These are phyloP conservation scores for Colletotrichum eleusines DNA, from an alignment of 2,329 filamentous ascomycete genomes.

Conservation along the genomic window DNA sequence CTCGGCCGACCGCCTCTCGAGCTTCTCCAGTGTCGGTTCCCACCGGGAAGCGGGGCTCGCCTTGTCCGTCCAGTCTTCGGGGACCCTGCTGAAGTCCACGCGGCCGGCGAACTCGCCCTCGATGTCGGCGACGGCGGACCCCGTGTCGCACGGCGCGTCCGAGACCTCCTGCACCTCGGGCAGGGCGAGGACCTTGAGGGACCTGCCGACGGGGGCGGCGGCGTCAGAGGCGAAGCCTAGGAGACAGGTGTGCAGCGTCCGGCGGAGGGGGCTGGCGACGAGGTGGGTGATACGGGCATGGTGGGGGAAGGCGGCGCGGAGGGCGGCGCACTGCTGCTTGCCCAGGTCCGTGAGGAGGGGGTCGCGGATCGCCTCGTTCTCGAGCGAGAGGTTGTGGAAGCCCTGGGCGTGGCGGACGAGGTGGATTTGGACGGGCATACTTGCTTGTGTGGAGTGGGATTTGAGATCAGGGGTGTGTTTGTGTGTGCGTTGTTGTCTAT, in stretches of 20 bases:
- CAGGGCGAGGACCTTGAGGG: constrained; percentile 68
- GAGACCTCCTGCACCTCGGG: constrained; percentile 85
- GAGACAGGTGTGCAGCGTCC: constrained; percentile 84
- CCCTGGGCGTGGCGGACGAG: constrained; percentile 82
- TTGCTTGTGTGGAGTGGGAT: constrained; percentile 8
- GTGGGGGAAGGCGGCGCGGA: constrained; percentile 73
- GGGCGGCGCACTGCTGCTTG: constrained; percentile 76
- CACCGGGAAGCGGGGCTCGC: constrained; percentile 53
- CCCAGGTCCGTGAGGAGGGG: constrained; percentile 83
- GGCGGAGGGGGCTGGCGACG: constrained; percentile 82
- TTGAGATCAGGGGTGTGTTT: not conserved
- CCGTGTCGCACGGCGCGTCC: constrained; percentile 80
- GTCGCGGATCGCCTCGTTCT: constrained; percentile 80
- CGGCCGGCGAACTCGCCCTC: constrained; percentile 69
- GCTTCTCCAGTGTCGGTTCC: constrained; percentile 61
- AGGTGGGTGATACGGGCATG: constrained; percentile 76
- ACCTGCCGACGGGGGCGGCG: constrained; percentile 17
- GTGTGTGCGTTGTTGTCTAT: not conserved
- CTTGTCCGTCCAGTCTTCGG: constrained; percentile 81
- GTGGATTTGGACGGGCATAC: constrained; percentile 69
- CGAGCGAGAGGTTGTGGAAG: constrained; percentile 80
- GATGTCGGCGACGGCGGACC: constrained; percentile 68
- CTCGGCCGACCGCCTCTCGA: constrained; percentile 71
- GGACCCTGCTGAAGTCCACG: constrained; percentile 74
- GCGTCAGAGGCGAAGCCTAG: constrained; percentile 73